Base-by-base conservation (phyloP, 2,329 filamentous ascomycete species). In the Fusarium chuoi region DNA sequence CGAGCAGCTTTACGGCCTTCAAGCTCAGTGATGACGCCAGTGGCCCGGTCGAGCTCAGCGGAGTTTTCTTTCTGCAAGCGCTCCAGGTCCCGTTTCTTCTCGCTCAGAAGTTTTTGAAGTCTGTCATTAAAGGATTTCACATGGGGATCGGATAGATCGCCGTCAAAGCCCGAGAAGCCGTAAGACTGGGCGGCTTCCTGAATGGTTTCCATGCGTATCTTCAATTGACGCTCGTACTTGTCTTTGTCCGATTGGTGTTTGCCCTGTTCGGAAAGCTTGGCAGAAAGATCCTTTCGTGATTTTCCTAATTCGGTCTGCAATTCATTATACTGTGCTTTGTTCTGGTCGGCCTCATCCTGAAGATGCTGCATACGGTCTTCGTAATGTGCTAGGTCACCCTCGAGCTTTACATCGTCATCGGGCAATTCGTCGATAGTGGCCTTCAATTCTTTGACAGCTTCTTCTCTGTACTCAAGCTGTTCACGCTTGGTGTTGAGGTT, bases 171-270 rank as follows among this genome's bases (percentile, higher is more conserved):
- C 39, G 94, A 92, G 71, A 99, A 93, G 66, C 90, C 91, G 81
- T 98, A 93, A 33, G 87, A 87, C 51, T 90, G 87, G 22, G 96
- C 94, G 42, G 94, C 91, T 65, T 95, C 91, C 73, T 91, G 94
- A 62, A 98, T 90, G 81, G 97, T 88, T 15, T 89, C 87, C 77
- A 92, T 88, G 44, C 96, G 92, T 49, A 89, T 86, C 75, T 90
- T 86, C 7, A 98, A 81, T 74, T 98, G 93, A 8, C 92, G 90
- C 79, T 98, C 94, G 79, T 96, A 94, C 77, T 93, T 94, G 70
- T 94, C 92, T 83, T 96, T 95, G 79, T 98, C 92, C 5, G 95
- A 96, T 81, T 96, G 90, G 75, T 92, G 91, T 75, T 92, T 94
- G 48, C 96, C 96, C 76, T 90, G 88, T 75, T 95, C 92, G 2